These are phyloP conservation scores for Acrocalymma vagum DNA, from an alignment of 2,329 filamentous ascomycete genomes.

Conservation along the genomic window DNA sequence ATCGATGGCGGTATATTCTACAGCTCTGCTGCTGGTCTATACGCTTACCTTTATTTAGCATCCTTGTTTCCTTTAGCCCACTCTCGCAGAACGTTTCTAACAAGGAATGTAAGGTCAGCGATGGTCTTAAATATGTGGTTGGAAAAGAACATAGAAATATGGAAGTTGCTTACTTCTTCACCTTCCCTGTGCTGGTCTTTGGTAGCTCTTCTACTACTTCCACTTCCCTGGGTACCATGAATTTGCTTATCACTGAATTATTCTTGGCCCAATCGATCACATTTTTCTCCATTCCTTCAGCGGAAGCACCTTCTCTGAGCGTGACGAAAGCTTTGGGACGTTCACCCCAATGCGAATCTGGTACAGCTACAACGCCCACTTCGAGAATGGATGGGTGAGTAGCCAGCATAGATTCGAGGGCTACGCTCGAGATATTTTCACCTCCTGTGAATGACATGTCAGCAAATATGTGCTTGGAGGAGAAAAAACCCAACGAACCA, in stretches of 20 bases:
- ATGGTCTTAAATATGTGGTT: too few relatives aligned
- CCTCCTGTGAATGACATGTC: conserved; percentile 67
- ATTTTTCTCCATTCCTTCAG: conserved; percentile 70
- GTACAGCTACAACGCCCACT: conserved; percentile 86
- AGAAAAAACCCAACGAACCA: conserved; percentile 59
- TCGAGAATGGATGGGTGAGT: conserved; percentile 91
- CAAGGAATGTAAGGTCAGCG: too few relatives aligned
- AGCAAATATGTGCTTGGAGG: neutral
- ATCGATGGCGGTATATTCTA: too few relatives aligned
- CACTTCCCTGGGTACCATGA: conserved; percentile 81
- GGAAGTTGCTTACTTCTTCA: too few relatives aligned
- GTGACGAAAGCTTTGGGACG: conserved; percentile 95
- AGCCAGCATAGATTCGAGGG: conserved; percentile 87
- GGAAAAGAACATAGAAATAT: too few relatives aligned
- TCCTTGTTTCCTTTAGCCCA: conserved; percentile 73
- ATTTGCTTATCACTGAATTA: conserved; percentile 82
- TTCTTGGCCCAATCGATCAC: conserved; percentile 88
- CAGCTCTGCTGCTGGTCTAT: too few relatives aligned
- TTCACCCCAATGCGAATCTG: conserved; percentile 93
- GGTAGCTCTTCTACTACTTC: conserved; percentile 88
- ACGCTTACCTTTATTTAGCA: conserved; percentile 25
- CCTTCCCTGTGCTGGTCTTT: conserved; percentile 96
- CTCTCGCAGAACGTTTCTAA: conserved; percentile 85
- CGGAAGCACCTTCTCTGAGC: conserved; percentile 64
- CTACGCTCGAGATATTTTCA: conserved; percentile 95